Conservation (phyloP, 352 stramenopile species). For the Globisporangium lucens region DNA sequence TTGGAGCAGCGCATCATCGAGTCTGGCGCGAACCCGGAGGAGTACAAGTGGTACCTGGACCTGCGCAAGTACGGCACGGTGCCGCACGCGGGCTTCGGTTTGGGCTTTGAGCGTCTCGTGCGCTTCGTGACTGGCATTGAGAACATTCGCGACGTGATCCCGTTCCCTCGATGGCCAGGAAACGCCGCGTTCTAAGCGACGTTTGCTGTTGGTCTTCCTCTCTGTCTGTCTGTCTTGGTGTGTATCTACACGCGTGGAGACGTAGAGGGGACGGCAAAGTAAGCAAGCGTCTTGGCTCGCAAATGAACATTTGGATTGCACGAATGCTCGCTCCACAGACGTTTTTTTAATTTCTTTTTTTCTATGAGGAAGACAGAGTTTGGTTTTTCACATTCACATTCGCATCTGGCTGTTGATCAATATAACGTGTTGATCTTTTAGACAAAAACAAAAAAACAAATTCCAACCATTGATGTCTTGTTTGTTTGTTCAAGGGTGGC, state of each 20-base stretch:
- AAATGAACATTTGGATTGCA: neutral
- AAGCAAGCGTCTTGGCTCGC: neutral
- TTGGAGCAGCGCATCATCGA: constrained; percentile 74
- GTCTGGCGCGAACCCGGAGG: constrained; percentile 71
- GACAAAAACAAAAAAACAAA: no score
- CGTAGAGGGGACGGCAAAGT: neutral
- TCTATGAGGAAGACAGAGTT: neutral
- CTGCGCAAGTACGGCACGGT: constrained; percentile 96
- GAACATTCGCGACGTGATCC: constrained; percentile 98
- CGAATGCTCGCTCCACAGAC: neutral
- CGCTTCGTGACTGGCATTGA: constrained; percentile 97
- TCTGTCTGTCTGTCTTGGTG: neutral
- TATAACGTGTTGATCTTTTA: constrained; percentile 3
- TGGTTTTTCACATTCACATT: neutral
- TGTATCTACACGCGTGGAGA: no score
- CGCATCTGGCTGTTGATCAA: constrained; percentile 5
- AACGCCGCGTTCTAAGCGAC: constrained; percentile 89
- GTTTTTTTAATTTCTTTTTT: neutral
- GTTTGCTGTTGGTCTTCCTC: neutral
- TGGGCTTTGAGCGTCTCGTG: constrained; percentile 98
- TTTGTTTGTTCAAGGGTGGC: constrained; percentile 39
- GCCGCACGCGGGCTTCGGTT: constrained; percentile 96
- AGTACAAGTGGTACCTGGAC: constrained; percentile 98
- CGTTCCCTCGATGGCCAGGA: constrained; percentile 94
- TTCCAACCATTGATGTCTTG: no score